These are phyloP conservation scores for Geotrichum carabidarum DNA, from an alignment of 1,139 yeast species.

Conservation along the genomic window DNA sequence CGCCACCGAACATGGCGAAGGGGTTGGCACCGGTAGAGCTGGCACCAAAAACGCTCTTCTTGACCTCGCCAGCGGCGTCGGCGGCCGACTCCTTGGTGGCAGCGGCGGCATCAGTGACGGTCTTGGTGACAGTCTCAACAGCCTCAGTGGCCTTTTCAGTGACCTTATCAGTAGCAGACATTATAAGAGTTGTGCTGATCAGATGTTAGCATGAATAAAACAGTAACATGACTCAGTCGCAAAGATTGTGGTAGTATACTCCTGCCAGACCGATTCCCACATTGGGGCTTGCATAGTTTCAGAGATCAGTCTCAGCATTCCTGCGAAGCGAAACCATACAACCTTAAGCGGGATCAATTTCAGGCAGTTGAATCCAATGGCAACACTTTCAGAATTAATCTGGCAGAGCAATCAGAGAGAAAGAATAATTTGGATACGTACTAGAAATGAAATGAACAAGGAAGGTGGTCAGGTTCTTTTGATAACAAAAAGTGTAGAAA, in stretches of 20 bases:
- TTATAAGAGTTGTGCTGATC: not conserved
- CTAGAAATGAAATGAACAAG: not conserved
- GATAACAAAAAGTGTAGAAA: not conserved
- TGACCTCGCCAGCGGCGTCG: constrained; percentile 20
- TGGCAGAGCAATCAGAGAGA: not conserved
- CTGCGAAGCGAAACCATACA: not conserved
- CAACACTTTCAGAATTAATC: too few species aligned
- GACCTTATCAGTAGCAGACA: constrained; percentile 19
- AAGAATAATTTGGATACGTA: not conserved
- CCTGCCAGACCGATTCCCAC: not conserved
- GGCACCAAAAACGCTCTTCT: constrained; percentile 26
- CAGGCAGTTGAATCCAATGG: not conserved
- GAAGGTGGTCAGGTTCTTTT: not conserved
- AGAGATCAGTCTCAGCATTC: not conserved
- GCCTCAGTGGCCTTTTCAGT: constrained; percentile 10
- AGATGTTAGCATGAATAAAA: not conserved
- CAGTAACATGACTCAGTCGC: not conserved
- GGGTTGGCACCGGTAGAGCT: constrained; percentile 61
- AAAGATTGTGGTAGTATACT: not conserved
- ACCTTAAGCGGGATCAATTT: not conserved
- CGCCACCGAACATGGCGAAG: constrained; percentile 88
- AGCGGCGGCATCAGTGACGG: constrained; percentile 21
- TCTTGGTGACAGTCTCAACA: constrained; percentile 13
- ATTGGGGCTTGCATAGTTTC: not conserved
- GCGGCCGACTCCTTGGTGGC: constrained; percentile 23